Base-by-base conservation (phyloP, 805 yeast genomes). In the Nakazawaea ishiwadae region DNA sequence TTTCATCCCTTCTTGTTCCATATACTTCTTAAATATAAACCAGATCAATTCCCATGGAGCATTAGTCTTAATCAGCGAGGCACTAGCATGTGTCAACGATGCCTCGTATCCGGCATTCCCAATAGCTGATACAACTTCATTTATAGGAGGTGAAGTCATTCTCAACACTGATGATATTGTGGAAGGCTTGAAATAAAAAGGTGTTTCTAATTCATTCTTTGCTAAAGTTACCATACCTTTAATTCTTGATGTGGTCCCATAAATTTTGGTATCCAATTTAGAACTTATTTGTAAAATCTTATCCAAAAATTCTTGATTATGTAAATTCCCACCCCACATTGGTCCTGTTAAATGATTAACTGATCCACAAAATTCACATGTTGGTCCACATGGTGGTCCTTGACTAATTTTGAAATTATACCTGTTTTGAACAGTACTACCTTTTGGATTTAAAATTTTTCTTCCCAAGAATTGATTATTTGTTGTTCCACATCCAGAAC, bases 151-250 rank as follows among this genome's bases (percentile, higher is more conserved):
- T 5, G 91, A 89, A 17, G 90, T 85, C 36, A 89, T 73, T 56
- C 85, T 85, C 52, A 91, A 65, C 10, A 84, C 71, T 2, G 91
- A 80, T 0, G 95, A 77, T 31, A 91, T 50, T 42, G 78, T 77
- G 46, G 88, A 82, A 27, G 95, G 84, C 44, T 84, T 79, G 65
- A 91, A 81, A 62, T 88, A 93, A 57, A 93, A 89, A 20, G 90
- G 95, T 0, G 74, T 57, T 17, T 74, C 55, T 30, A 91, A 54
- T 60, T 93, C 99, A 48, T 73, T 73, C 30, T 59, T 54, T 4
- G 97, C 98, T 54, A 91, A 66, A 0, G 93, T 85, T 23, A 89
- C 65, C 98, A 93, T 93, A 11, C 98, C 98, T 58, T 80, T 79
- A 33, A 93, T 86, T 56, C 99, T 73, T 44, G 84, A 82, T 18